These are phyloP conservation scores for Dysphania ambrosioides DNA, from an alignment of 148 eudicot genomes.

Conservation along the genomic window DNA sequence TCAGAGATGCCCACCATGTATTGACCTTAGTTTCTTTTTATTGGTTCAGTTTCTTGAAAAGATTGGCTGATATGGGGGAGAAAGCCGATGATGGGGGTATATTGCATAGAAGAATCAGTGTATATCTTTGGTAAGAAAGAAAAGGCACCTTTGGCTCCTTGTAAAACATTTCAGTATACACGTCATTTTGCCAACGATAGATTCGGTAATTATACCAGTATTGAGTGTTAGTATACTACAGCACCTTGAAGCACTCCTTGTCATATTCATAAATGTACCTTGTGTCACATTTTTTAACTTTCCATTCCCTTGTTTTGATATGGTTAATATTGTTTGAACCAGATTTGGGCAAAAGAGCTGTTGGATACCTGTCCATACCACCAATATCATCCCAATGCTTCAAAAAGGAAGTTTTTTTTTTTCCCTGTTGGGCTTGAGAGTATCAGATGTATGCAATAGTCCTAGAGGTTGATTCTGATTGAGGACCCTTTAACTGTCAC, in stretches of 20 bases:
- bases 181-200: background rate
- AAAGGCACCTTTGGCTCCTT: conserved; percentile 14
- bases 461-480: background rate
- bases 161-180: conserved; percentile 21
- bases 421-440: too few species aligned
- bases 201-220: background rate
- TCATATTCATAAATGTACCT: background rate
- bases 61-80: conserved; percentile 19
- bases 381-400: too few species aligned
- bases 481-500: background rate
- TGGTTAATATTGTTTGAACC: too few species aligned
- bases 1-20: conserved; percentile 29
- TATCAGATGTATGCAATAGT: background rate
- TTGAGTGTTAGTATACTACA: background rate
- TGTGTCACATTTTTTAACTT: background rate
- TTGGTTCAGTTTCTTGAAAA: conserved; percentile 8
- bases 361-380: too few species aligned
- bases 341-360: too few species aligned
- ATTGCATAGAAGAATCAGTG: conserved; percentile 27
- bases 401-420: too few species aligned
- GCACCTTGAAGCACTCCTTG: background rate
- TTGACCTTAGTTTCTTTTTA: conserved; percentile 21
- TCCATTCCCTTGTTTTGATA: background rate
- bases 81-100: conserved; percentile 7
- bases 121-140: conserved; percentile 25